A percentile compares a stretch with the other conserved stretches of the same genome.
Evolutionary conservation across 129 eudicot species (phyloP).

Genomic region (Artemisia tridentata): DNA sequence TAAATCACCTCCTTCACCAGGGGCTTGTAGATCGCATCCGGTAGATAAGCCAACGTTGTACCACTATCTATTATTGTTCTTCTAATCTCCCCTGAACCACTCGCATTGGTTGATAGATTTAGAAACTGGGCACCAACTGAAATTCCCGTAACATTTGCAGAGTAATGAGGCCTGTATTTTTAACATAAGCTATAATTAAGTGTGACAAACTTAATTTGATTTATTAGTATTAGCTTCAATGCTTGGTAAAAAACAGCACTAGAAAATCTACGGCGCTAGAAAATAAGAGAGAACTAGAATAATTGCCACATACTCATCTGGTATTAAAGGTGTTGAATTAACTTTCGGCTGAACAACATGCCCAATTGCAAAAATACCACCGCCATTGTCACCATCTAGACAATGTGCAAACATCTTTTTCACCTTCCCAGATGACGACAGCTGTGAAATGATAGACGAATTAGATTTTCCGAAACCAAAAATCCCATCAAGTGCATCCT

Average conservation of each 20-base stretch:
- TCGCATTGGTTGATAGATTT: constrained; percentile 53
- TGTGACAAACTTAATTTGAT: neutral
- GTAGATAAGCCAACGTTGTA: constrained; percentile 89
- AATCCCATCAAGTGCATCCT: constrained; percentile 92
- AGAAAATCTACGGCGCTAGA: neutral
- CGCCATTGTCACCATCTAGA: constrained; percentile 89
- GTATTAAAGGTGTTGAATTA: constrained; percentile 72
- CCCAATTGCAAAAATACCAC: constrained; percentile 94
- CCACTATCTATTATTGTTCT: constrained; percentile 87
- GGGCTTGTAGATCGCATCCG: constrained; percentile 64
- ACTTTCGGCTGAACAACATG: constrained; percentile 92
- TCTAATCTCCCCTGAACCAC: constrained; percentile 48
- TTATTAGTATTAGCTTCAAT: neutral
- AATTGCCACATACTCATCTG: constrained; percentile 58
- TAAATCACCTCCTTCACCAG: constrained; percentile 58
- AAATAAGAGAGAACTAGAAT: constrained; percentile 7
- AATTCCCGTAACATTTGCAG: constrained; percentile 77
- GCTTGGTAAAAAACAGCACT: neutral
- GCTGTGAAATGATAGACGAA: constrained; percentile 83
- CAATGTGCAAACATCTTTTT: constrained; percentile 98
- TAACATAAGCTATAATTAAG: neutral
- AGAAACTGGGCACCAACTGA: constrained; percentile 59
- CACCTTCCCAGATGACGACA: constrained; percentile 82
- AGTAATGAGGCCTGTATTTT: constrained; percentile 72
- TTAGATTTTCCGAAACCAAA: constrained; percentile 92